These are phyloP conservation scores for Magnolia kwangsiensis DNA, from an alignment of 164 flowering plant genomes.

Conservation along the genomic window DNA sequence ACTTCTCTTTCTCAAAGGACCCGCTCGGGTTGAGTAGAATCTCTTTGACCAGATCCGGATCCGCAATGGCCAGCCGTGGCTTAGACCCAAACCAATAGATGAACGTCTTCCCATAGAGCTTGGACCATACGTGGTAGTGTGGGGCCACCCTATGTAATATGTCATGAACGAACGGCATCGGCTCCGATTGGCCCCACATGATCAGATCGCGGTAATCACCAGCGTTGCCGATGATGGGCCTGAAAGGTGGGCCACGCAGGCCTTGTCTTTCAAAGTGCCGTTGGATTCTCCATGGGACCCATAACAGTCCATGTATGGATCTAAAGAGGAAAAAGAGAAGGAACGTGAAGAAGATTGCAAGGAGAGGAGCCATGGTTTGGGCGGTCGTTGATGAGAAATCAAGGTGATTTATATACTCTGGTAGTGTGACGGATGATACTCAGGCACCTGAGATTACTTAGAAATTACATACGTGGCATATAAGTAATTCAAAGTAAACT, in stretches of 20 bases:
- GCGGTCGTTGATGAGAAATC: no score
- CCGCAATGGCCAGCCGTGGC: slow-evolving; percentile 13
- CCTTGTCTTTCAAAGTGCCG: slow-evolving; percentile 15
- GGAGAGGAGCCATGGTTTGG: not conserved
- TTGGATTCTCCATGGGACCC: slow-evolving; percentile 12
- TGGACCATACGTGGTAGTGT: slow-evolving; percentile 12
- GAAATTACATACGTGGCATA: no score
- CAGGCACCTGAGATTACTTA: no score
- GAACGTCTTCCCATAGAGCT: slow-evolving; percentile 13
- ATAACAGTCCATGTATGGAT: slow-evolving; percentile 4
- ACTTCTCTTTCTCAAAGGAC: slow-evolving; percentile 3
- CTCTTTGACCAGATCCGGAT: slow-evolving; percentile 15
- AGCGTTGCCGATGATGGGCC: slow-evolving; percentile 28
- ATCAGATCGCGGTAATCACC: slow-evolving; percentile 12
- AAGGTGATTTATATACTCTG: no score
- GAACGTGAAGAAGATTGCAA: not conserved
- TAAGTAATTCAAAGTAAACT: no score
- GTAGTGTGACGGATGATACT: no score
- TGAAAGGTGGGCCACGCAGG: slow-evolving; percentile 21
- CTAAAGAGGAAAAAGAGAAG: not conserved
- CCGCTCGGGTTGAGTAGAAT: slow-evolving; percentile 12
- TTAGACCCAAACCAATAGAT: slow-evolving; percentile 15
- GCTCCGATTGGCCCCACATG: slow-evolving; percentile 1
- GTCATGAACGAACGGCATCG: slow-evolving; percentile 7
- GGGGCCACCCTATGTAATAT: slow-evolving; percentile 8